These are phyloP conservation scores for Tubosaeta sp. DNA, from an alignment of 768 basidiomycete species.

Conservation along the genomic window DNA sequence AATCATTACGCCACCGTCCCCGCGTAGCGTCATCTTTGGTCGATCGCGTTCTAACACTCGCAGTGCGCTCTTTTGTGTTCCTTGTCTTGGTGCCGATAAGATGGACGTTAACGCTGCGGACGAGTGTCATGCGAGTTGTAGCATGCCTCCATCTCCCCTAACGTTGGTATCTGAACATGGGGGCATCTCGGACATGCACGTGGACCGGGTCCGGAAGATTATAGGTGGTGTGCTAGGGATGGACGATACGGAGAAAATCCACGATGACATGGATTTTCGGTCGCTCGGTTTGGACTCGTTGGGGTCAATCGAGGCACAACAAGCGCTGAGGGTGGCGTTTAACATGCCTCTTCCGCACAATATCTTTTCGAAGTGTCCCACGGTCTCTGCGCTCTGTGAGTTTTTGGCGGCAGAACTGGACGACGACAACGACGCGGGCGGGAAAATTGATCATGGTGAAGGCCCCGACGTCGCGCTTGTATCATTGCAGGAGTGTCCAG, in stretches of 20 bases:
- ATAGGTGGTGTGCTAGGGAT: constrained; percentile 45
- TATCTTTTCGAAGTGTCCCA: constrained; percentile 40
- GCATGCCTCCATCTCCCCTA: constrained; percentile 32
- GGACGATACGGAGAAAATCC: constrained; percentile 31
- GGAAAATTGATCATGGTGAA: not conserved
- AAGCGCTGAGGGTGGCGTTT: constrained; percentile 41
- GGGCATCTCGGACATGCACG: not conserved
- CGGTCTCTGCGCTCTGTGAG: constrained; percentile 25
- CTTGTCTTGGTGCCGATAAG: constrained; percentile 5
- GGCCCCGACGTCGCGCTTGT: constrained; percentile 29
- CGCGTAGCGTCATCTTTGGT: constrained; percentile 26
- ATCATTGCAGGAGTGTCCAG: constrained; percentile 34
- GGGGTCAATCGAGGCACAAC: constrained; percentile 56
- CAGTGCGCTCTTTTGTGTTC: constrained; percentile 9
- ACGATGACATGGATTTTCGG: constrained; percentile 44
- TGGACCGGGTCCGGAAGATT: constrained; percentile 32
- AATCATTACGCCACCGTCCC: constrained; percentile 23
- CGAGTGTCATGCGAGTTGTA: constrained; percentile 7
- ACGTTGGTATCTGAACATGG: constrained; percentile 37
- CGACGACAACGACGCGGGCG: not conserved
- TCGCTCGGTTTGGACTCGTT: constrained; percentile 61
- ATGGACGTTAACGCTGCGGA: constrained; percentile 3
- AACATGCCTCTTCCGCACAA: constrained; percentile 40
- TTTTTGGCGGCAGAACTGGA: constrained; percentile 8
- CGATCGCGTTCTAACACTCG: constrained; percentile 26